Conservation (phyloP, 495 filamentous ascomycete genomes). For the Hyaloscypha hepaticicola region DNA sequence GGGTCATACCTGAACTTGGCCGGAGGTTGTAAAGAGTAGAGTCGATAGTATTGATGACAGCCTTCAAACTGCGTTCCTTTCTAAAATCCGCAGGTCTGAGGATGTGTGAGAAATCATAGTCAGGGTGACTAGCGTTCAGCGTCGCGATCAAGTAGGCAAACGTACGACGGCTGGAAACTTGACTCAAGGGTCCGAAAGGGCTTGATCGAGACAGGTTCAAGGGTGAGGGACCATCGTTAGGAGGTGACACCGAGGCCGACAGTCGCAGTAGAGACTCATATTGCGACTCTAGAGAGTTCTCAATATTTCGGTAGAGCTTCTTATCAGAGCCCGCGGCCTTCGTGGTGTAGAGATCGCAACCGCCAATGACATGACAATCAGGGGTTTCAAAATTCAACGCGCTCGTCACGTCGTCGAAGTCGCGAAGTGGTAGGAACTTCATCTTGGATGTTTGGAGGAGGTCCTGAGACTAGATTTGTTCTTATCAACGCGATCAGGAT, state of each 20-base stretch:
- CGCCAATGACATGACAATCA: conserved; percentile 84
- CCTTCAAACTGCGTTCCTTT: conserved; percentile 68
- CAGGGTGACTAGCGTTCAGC: conserved; percentile 93
- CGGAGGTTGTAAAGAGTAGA: conserved; percentile 81
- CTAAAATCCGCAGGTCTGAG: conserved; percentile 85
- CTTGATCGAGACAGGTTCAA: conserved; percentile 79
- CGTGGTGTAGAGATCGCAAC: conserved; percentile 95
- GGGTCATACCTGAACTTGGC: conserved; percentile 43
- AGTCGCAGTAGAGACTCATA: conserved; percentile 84
- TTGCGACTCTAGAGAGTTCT: conserved; percentile 80
- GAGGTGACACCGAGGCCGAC: conserved; percentile 77
- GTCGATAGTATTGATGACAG: conserved; percentile 80
- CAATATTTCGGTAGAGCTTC: conserved; percentile 90
- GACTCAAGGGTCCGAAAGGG: conserved; percentile 85
- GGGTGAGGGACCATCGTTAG: conserved; percentile 58
- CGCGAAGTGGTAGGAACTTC: conserved; percentile 87
- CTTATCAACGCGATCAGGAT: conserved; percentile 29
- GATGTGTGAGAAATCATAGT: conserved; percentile 95
- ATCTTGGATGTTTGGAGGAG: conserved; percentile 20
- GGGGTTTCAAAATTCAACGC: conserved; percentile 92
- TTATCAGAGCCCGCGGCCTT: conserved; percentile 94
- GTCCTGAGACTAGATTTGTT: conserved; percentile 25
- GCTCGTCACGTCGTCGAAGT: conserved; percentile 83
- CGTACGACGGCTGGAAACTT: conserved; percentile 81
- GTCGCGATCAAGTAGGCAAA: conserved; percentile 97